Conservation (phyloP, 75 land plant genomes). For the Cunninghamia lanceolata region DNA sequence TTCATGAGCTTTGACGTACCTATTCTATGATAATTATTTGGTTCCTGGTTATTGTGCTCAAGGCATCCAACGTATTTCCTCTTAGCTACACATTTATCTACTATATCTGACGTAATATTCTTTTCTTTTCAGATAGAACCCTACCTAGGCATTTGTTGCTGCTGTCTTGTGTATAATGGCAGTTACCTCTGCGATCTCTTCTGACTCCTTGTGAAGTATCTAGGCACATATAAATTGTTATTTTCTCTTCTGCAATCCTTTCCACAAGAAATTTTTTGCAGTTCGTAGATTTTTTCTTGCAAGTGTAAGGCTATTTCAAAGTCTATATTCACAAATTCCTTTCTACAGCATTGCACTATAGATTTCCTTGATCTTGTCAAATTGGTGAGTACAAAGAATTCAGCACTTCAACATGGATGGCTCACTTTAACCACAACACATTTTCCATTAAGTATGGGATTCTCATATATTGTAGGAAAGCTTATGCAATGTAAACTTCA, state of each 20-base stretch:
- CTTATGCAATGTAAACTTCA: background rate
- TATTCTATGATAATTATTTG: background rate
- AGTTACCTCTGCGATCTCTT: background rate
- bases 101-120: background rate
- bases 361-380: background rate
- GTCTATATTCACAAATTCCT: background rate
- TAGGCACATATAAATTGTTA: background rate
- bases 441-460: background rate
- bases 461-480: background rate
- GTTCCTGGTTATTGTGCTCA: background rate
- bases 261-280: background rate
- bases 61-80: background rate
- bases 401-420: background rate
- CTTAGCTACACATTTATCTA: background rate
- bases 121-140: background rate
- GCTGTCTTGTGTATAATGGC: background rate
- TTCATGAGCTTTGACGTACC: background rate
- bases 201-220: background rate
- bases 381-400: background rate
- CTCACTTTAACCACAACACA: background rate
- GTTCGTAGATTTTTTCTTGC: background rate
- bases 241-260: background rate
- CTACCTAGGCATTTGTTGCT: background rate
- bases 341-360: background rate
- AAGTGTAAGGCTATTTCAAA: background rate